Evolutionary conservation across 1,139 yeast genomes (phyloP), one percentile per base, ranked within the genome.

Genomic region (Kurtzmaniella quercitrusa): DNA sequence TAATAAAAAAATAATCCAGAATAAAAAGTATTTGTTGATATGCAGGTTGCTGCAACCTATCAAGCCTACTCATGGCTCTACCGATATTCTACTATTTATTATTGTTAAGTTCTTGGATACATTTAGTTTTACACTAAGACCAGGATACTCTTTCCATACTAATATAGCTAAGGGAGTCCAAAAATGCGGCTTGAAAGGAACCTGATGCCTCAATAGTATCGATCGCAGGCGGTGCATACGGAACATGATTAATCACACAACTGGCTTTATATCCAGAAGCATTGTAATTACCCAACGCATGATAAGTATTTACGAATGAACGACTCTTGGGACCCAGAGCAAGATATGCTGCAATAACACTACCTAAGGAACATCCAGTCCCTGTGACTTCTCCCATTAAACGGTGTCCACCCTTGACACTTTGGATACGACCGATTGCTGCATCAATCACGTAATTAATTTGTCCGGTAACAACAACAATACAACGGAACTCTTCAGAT

Each of bases 321-420:
- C 15, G 34, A 14, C 8, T 14, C 15, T 16, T 30, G 18, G 16
- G 18, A 5, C 18, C 34, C 34, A 30, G 34, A 3, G 82, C 82
- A 7, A 82, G 55, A 50, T 71, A 76, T 1, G 87, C 71, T 0
- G 87, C 82, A 43, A 88, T 78, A 0, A 80, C 75, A 40, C 93
- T 82, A 1, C 95, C 96, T 38, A 88, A 66, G 0, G 93, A 78
- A 50, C 97, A 91, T 0, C 97, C 98, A 2, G 94, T 75, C 0
- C 96, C 97, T 0, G 97, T 89, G n/a, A 89, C 76, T 12, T 67
- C 58, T 1, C 86, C 85, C 85, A 89, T 83, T 37, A 82, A 55
- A 16, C 68, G 62, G 50, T 82, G 76, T 0, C 96, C 94, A 12
- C 93, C 94, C 2, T 57, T 48, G 3, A 80, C 59, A 11, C 36